Evolutionary conservation across 306 rosid genomes (phyloP), one percentile per base, ranked within the genome.

Genomic region (Prunus armeniaca): DNA sequence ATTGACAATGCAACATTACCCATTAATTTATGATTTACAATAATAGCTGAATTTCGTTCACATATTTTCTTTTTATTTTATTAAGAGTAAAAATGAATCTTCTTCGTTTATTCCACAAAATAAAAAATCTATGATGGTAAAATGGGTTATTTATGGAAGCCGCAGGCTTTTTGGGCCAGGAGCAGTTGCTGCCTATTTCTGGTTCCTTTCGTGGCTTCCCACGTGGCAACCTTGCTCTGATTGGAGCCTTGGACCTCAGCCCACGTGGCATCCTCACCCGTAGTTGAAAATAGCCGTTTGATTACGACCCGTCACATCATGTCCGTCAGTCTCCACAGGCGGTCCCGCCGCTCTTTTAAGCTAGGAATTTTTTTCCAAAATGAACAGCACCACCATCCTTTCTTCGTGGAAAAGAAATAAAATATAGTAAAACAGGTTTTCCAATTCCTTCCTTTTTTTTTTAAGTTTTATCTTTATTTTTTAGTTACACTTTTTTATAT

Each of bases 201-300:
- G 41, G 50, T 30, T 60, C 79, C 47, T 28, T 63, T 64, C n/a
- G 56, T 46, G 27, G 27, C 15, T 34, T 58, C 84, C 82, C 89
- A 84, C 90, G 86, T 88, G 90, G 89, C 80, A 67, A 17, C 68
- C 15, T 57, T 11, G 49, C 2, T 87, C 79, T 82, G 79, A 84
- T 89, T 82, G 90, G 90, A 76, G 71, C 24, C 27, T 50, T 20
- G 27, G 65, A 65, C 11, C 52, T 58, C 75, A 19, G 56, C 76
- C 82, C 80, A 88, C 83, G 81, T 84, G 89, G 85, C 82, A 81
- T 34, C 34, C 71, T 17, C 74, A 34, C 61, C 24, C 28, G 22
- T 61, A 13, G 57, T 20, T 64, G 18, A 32, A 60, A 65, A n/a
- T 74, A 70, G 49, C 82, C 89, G 77, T 86, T 84, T 1, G 82